These are phyloP conservation scores for Neurospora crassa DNA, from an alignment of 2,329 filamentous ascomycete genomes.

Conservation along the genomic window DNA sequence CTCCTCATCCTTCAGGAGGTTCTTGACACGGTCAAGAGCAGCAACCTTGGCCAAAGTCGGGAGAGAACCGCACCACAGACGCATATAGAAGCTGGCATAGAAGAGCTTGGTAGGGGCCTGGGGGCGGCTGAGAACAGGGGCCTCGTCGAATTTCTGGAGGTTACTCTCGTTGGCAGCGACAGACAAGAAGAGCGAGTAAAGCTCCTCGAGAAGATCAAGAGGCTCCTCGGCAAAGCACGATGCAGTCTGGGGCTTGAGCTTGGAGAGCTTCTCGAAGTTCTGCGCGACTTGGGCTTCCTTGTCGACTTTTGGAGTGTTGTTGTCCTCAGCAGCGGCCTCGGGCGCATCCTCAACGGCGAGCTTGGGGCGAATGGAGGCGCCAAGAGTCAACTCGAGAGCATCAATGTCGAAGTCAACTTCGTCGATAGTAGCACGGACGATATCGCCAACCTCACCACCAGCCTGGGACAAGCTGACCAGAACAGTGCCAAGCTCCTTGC, in stretches of 20 bases:
- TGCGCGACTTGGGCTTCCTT: constrained; percentile 28
- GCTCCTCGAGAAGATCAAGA: constrained; percentile 45
- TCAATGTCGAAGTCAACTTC: constrained; percentile 64
- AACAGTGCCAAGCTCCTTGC: constrained; percentile 54
- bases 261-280: constrained; percentile 29
- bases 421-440: constrained; percentile 58
- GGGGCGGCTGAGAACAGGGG: constrained; percentile 43
- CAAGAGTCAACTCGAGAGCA: constrained; percentile 64
- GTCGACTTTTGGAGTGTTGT: constrained; percentile 19
- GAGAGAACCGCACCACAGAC: constrained; percentile 64
- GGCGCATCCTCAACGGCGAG: constrained; percentile 38
- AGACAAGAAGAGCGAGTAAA: constrained; percentile 49
- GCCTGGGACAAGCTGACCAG: constrained; percentile 58
- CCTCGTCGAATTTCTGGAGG: constrained; percentile 41
- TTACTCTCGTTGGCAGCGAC: constrained; percentile 37
- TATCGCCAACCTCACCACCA: constrained; percentile 45
- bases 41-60: constrained; percentile 58
- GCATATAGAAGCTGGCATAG: constrained; percentile 66
- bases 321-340: constrained; percentile 40
- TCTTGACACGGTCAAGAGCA: constrained; percentile 57
- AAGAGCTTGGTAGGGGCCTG: constrained; percentile 50
- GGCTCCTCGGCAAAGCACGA: constrained; percentile 44
- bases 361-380: constrained; percentile 54
- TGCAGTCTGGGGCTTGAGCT: constrained; percentile 19
- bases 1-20: constrained; percentile 42